Percentiles rank a stretch among this genome's conserved stretches.
phyloP scores from a whole-genome alignment of 257 asterid species.

The Pogostemon cablin region DNA sequence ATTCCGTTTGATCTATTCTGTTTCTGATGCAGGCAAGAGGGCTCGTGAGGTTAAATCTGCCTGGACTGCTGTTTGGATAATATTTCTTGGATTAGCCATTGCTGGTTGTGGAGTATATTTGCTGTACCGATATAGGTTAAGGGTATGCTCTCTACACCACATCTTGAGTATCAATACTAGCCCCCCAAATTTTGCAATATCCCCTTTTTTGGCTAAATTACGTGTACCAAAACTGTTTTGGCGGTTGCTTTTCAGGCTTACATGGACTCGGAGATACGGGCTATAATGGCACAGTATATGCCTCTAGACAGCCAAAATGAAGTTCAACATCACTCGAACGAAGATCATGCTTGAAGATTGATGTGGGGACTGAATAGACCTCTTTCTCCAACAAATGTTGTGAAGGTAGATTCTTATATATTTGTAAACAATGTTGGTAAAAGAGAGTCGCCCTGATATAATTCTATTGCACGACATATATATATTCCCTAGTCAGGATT shows the following conservation, averaged over 20 bases:
- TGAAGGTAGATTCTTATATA: constrained; percentile 32
- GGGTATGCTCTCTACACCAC: constrained; percentile 54
- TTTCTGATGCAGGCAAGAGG: constrained; percentile 61
- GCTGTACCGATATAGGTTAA: constrained; percentile 64
- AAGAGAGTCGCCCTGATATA: constrained; percentile 28
- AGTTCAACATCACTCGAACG: constrained; percentile 56
- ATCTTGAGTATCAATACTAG: neutral
- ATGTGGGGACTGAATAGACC: constrained; percentile 10
- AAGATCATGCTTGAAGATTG: constrained; percentile 52
- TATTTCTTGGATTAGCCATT: constrained; percentile 61
- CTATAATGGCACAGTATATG: constrained; percentile 94
- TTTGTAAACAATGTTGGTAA: constrained; percentile 35
- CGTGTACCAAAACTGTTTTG: neutral
- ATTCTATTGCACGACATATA: constrained; percentile 29
- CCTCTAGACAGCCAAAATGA: constrained; percentile 83
- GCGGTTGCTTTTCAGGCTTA: constrained; percentile 57
- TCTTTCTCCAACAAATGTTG: constrained; percentile 34
- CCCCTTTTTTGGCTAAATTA: neutral
- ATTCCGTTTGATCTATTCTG: constrained; percentile 4
- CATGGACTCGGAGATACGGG: constrained; percentile 88
- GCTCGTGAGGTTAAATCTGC: constrained; percentile 67
- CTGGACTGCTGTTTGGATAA: constrained; percentile 81
- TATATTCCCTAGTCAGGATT: neutral
- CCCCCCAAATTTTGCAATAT: neutral
- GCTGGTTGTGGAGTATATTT: constrained; percentile 73